Evolutionary conservation across 495 filamentous ascomycete species (phyloP), one percentile per base, ranked within the genome.

Genomic region (Aspergillus saccharolyticus): DNA sequence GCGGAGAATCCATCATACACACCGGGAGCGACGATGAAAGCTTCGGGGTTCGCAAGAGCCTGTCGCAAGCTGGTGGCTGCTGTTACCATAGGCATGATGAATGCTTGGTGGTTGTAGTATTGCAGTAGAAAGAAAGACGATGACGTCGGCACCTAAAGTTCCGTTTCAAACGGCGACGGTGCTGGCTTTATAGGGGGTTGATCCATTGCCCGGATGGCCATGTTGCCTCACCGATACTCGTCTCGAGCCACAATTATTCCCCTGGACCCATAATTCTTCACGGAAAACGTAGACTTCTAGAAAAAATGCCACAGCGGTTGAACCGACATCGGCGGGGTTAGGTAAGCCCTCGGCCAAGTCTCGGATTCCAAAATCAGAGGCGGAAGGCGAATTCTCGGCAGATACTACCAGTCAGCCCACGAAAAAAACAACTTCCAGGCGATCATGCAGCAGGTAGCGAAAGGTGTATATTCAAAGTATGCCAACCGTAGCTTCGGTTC

Each of bases 1-100:
- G 86, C 84, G 7, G 83, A 85, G 43, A 87, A 73, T 16, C 86
- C 86, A 74, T 89, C 86, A 58, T 87, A 88, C 16, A 89, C 84
- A 15, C 86, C 86, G 1, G 86, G 86, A 25, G 78, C 80, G 16
- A 80, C 70, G 15, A 50, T 17, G 15, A 50, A 50, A 3, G 51
- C 39, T 20, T 53, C 28, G 30, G 30, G 51, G 52, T 74, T 67
- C 44, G 58, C 63, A n/a, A 74, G 62, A 12, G 56, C 54, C 33
- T 61, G 57, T 25, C 72, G 67, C 21, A 74, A 60, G 42, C 49
- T 68, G 28, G 66, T 70, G 39, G 70, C 68, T 45, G 66, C 68
- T 18, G 69, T 59, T 21, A 56, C 48, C n/a, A 74, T 56, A 44
- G 63, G 61, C 70, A 73, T 72, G 52, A 56, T 61, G 56, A 47